Percentiles rank a stretch among this genome's conserved stretches.
Evolutionary conservation across 2,329 filamentous ascomycete genomes (phyloP).

Genomic region (Aaosphaeria arxii): DNA sequence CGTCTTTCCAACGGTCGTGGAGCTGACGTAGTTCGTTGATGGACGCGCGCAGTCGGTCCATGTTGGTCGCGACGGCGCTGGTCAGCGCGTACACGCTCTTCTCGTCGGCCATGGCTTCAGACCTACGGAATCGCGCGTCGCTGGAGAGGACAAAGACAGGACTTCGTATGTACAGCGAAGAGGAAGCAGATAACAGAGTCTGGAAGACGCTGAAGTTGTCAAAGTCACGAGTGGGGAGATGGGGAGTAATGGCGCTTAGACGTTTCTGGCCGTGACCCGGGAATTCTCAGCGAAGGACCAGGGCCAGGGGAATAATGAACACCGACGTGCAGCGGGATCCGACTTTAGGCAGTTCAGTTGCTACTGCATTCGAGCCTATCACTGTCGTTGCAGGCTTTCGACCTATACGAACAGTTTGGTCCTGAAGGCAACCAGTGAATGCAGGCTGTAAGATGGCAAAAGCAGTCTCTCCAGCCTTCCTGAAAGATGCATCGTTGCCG

Average conservation of each 20-base stretch:
- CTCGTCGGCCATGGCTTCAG: conserved; percentile 19
- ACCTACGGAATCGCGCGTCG: conserved; percentile 12
- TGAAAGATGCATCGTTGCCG: too few relatives aligned
- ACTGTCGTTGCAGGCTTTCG: too few relatives aligned
- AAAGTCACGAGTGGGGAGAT: not conserved
- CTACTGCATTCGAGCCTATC: not conserved
- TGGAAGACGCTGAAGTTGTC: too few relatives aligned
- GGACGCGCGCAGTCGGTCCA: conserved; percentile 27
- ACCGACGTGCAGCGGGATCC: conserved; percentile 9
- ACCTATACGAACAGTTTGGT: too few relatives aligned
- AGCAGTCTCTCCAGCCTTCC: too few relatives aligned
- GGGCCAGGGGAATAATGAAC: conserved; percentile 3
- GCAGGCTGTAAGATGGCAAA: too few relatives aligned
- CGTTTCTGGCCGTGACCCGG: conserved; percentile 6
- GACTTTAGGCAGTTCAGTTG: conserved; percentile 11
- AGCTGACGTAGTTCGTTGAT: conserved; percentile 33
- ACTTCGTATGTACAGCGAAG: not conserved
- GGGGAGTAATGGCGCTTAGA: conserved; percentile 6
- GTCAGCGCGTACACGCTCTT: conserved; percentile 28
- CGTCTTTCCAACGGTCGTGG: conserved; percentile 32
- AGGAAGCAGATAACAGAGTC: too few relatives aligned
- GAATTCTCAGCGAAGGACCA: not conserved
- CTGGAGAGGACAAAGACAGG: not conserved
- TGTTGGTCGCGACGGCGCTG: conserved; percentile 24
- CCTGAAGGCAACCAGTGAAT: too few relatives aligned